These are phyloP conservation scores for Silene noctiflora DNA, from an alignment of 179 eudicot species.

Conservation along the genomic window DNA sequence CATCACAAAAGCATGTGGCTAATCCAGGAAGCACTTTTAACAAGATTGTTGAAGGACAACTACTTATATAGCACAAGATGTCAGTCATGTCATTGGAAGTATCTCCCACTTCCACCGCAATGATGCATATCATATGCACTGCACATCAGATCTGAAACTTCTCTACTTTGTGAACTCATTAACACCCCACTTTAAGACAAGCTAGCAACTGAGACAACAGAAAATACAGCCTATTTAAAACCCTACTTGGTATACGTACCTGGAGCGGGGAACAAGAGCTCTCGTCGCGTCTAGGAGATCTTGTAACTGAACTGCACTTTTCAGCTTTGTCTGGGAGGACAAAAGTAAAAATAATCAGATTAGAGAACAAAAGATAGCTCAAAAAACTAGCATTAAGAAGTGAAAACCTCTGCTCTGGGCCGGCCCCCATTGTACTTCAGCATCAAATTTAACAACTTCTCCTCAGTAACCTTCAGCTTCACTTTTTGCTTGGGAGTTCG, in stretches of 20 bases:
- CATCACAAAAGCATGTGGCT: not conserved
- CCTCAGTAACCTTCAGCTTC: constrained; percentile 96
- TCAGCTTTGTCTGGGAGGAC: constrained; percentile 76
- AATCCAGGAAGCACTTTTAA: not conserved
- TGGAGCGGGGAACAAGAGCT: constrained; percentile 81
- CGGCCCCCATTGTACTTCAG: constrained; percentile 93
- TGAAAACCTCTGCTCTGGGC: constrained; percentile 89
- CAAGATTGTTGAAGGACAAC: not conserved
- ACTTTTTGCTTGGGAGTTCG: constrained; percentile 99
- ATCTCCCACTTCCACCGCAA: no score
- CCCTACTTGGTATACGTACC: constrained; percentile 34
- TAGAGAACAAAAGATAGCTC: not conserved
- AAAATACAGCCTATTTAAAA: not conserved
- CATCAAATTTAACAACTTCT: constrained; percentile 89
- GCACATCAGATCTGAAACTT: not conserved
- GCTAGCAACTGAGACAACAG: not conserved
- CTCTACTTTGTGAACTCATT: not conserved
- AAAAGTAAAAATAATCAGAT: constrained; percentile 2
- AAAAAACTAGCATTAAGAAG: not conserved
- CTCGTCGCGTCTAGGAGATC: constrained; percentile 96
- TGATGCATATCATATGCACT: not conserved
- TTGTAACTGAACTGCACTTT: constrained; percentile 97
- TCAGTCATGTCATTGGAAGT: no score
- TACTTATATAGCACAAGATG: not conserved
- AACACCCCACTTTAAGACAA: not conserved